Conservation (phyloP, 805 yeast species). For the Candida odintsovae region DNA sequence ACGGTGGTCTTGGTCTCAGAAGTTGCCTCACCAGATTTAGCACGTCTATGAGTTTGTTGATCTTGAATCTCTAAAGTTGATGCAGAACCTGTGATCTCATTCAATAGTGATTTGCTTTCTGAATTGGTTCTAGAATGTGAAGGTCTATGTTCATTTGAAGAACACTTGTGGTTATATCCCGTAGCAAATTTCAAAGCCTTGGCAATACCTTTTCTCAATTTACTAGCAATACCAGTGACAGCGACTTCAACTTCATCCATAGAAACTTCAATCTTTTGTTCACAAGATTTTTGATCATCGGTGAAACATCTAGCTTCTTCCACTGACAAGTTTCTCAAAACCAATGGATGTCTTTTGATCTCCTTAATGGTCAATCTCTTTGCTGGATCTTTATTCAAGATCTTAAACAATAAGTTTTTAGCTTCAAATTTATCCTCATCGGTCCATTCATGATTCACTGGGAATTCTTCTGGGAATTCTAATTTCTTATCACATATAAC, state of each 20-base stretch:
- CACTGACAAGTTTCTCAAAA: conserved; percentile 35
- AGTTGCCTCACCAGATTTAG: conserved; percentile 19
- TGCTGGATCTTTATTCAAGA: conserved; percentile 67
- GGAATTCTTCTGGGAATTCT: conserved; percentile 57
- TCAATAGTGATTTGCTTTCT: conserved; percentile 1
- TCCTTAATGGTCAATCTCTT: conserved; percentile 64
- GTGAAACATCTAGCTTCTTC: conserved; percentile 19
- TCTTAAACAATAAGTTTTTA: conserved; percentile 51
- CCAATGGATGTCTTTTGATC: conserved; percentile 74
- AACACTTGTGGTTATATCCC: conserved; percentile 5
- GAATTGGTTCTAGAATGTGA: conserved; percentile 8
- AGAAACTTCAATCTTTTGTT: conserved; percentile 45
- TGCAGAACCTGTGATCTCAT: neutral
- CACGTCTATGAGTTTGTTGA: conserved; percentile 12
- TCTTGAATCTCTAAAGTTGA: neutral
- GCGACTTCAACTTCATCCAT: conserved; percentile 71
- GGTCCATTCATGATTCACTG: conserved; percentile 20
- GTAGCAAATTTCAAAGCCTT: conserved; percentile 23
- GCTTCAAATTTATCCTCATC: conserved; percentile 37
- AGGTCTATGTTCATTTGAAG: neutral
- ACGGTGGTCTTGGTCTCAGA: conserved; percentile 21
- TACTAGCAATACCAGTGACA: conserved; percentile 73
- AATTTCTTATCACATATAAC: conserved; percentile 64
- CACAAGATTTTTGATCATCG: conserved; percentile 23
- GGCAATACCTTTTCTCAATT: conserved; percentile 35